A percentile compares a stretch with the other conserved stretches of the same genome.
phyloP scores from a whole-genome alignment of 1,284 basidiomycete species.

The Abortiporus biennis region DNA sequence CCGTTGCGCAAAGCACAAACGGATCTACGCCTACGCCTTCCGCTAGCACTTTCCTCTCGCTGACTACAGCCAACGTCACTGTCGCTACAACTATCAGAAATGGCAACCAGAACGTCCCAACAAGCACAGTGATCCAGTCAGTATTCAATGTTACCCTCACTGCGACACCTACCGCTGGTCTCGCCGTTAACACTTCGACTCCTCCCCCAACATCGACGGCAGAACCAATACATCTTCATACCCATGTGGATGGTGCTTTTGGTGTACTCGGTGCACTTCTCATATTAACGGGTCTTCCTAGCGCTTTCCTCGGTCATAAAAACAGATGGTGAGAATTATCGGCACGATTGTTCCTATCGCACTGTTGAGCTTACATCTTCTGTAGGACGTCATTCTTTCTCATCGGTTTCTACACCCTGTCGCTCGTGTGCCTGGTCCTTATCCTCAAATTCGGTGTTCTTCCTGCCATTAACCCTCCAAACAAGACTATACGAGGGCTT shows the following conservation, averaged over 20 bases:
- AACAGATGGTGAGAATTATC: slow-evolving; percentile 69
- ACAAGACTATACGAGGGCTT: slow-evolving; percentile 74
- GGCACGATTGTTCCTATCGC: slow-evolving; percentile 10
- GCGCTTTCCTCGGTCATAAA: slow-evolving; percentile 89
- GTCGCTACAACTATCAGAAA: slow-evolving; percentile 44
- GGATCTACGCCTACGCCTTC: too few species aligned
- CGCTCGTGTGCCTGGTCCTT: slow-evolving; percentile 82
- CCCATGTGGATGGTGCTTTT: slow-evolving; percentile 83
- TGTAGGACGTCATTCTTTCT: slow-evolving; percentile 88
- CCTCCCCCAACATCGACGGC: slow-evolving; percentile 41
- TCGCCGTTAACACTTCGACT: slow-evolving; percentile 31
- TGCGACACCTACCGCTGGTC: slow-evolving; percentile 19
- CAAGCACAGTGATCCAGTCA: slow-evolving; percentile 49
- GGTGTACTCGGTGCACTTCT: slow-evolving; percentile 85
- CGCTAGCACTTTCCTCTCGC: slow-evolving; percentile 50
- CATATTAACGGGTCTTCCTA: slow-evolving; percentile 85
- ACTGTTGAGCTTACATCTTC: slow-evolving; percentile 7
- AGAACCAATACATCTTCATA: slow-evolving; percentile 56
- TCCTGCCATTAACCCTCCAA: slow-evolving; percentile 77
- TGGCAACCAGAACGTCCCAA: slow-evolving; percentile 37
- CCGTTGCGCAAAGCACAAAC: too few species aligned
- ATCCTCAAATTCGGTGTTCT: slow-evolving; percentile 88
- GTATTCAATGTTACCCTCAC: slow-evolving; percentile 53
- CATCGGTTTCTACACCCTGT: slow-evolving; percentile 84
- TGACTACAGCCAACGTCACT: slow-evolving; percentile 49